These are phyloP conservation scores for Monilinia fructigena DNA, from an alignment of 2,329 filamentous ascomycete genomes.

Conservation along the genomic window DNA sequence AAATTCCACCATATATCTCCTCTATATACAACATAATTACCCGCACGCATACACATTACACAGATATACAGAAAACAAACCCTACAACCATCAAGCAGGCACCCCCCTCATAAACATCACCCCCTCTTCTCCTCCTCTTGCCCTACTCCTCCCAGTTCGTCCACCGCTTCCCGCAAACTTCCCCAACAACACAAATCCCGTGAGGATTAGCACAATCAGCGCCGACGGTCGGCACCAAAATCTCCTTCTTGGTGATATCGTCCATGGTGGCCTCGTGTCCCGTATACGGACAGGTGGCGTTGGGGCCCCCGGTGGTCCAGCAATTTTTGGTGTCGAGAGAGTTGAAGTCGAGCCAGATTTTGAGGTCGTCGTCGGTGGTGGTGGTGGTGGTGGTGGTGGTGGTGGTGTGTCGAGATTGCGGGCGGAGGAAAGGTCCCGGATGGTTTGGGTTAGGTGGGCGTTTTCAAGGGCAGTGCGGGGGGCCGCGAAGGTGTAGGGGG, in stretches of 20 bases:
- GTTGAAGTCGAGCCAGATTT: conserved; percentile 62
- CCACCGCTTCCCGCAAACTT: conserved; percentile 61
- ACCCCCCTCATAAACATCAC: conserved; percentile 65
- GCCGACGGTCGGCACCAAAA: conserved; percentile 55
- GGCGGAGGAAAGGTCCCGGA: conserved; percentile 7
- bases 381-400: too few relatives aligned
- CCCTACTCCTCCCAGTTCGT: conserved; percentile 51
- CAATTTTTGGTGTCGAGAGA: conserved; percentile 55
- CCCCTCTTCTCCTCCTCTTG: conserved; percentile 46
- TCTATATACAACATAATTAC: neutral
- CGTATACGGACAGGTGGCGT: conserved; percentile 58
- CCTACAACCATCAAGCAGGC: conserved; percentile 42
- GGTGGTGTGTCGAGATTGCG: conserved; percentile 28
- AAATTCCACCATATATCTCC: neutral
- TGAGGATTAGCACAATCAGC: conserved; percentile 60
- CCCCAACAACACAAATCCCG: conserved; percentile 59
- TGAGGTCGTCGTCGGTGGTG: conserved; percentile 31
- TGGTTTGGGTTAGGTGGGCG: conserved; percentile 48
- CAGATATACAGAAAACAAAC: neutral
- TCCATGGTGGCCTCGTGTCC: conserved; percentile 39
- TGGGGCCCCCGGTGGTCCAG: conserved; percentile 58
- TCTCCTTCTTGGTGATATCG: conserved; percentile 46
- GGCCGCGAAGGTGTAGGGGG: conserved; percentile 51
- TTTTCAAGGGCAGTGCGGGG: conserved; percentile 65
- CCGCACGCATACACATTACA: neutral